Conservation (phyloP, 2,329 filamentous ascomycete genomes). For the Bipolaris victoriae region DNA sequence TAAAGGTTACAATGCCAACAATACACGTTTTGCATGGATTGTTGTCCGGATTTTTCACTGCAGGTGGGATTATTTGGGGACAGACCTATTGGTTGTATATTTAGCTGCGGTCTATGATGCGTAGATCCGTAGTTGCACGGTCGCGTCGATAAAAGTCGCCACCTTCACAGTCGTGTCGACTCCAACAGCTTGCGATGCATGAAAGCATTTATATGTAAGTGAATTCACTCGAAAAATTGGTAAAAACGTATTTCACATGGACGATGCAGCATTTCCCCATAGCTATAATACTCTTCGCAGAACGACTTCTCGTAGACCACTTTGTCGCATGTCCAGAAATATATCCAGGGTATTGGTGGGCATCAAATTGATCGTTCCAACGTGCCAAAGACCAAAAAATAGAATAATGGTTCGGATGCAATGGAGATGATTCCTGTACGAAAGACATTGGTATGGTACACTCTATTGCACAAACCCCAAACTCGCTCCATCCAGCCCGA, state of each 20-base stretch:
- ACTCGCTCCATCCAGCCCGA: constrained; percentile 19
- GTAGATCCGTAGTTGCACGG: neutral
- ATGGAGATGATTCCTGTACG: constrained; percentile 16
- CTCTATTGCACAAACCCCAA: constrained; percentile 47
- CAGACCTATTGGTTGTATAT: neutral
- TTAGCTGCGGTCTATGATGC: neutral
- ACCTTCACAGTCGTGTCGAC: neutral
- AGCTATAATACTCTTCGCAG: neutral
- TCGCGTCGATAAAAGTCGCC: neutral
- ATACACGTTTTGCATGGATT: neutral
- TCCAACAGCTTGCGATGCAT: neutral
- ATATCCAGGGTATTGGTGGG: neutral
- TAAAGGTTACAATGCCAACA: too few relatives aligned
- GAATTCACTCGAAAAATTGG: neutral
- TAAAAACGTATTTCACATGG: neutral
- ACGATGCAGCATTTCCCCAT: neutral
- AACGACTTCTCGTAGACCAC: neutral
- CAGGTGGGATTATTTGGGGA: neutral
- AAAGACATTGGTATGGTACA: constrained; percentile 47
- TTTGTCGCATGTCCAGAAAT: neutral
- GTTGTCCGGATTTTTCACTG: neutral
- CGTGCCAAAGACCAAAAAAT: neutral
- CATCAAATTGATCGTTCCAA: neutral
- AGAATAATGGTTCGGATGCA: constrained; percentile 3
- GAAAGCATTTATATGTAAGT: neutral